Evolutionary conservation across 106 monocot species (phyloP).

Genomic region (Dactylorhiza incarnata): DNA sequence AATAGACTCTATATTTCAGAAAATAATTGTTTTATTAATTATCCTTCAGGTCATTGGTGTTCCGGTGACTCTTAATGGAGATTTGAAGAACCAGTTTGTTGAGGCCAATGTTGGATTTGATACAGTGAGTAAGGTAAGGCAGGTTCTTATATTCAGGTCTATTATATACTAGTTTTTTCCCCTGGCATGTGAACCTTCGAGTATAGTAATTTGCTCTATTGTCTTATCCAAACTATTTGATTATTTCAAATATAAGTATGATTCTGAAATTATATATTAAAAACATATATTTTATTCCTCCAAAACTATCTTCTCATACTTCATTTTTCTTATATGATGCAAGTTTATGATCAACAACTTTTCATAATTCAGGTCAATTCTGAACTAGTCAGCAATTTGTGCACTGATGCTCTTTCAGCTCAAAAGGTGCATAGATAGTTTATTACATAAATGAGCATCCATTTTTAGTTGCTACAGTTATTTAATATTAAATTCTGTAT

Average conservation of each 20-base stretch:
- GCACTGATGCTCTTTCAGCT: conserved; percentile 39
- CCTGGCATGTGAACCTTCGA: too few relatives aligned
- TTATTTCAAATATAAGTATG: too few relatives aligned
- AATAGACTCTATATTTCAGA: too few relatives aligned
- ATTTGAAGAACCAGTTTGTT: conserved; percentile 70
- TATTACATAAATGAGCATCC: not conserved
- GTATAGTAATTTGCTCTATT: too few relatives aligned
- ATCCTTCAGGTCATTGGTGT: conserved; percentile 53
- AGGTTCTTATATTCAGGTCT: not conserved
- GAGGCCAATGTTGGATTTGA: conserved; percentile 75
- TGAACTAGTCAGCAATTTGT: conserved; percentile 37
- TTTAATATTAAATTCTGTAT: not conserved
- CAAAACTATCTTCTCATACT: too few relatives aligned
- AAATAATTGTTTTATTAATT: too few relatives aligned
- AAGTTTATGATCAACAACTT: too few relatives aligned
- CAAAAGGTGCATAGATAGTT: conserved; percentile 18
- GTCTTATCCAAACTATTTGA: too few relatives aligned
- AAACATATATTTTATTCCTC: too few relatives aligned
- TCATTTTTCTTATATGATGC: too few relatives aligned
- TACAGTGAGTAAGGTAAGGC: conserved; percentile 55
- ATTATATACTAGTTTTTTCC: too few relatives aligned
- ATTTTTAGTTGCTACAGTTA: not conserved
- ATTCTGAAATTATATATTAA: too few relatives aligned
- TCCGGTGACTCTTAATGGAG: conserved; percentile 59
- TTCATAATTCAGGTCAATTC: conserved; percentile 25